Conservation (phyloP, 2,329 filamentous ascomycete genomes). For the Colletotrichum somersetense region DNA sequence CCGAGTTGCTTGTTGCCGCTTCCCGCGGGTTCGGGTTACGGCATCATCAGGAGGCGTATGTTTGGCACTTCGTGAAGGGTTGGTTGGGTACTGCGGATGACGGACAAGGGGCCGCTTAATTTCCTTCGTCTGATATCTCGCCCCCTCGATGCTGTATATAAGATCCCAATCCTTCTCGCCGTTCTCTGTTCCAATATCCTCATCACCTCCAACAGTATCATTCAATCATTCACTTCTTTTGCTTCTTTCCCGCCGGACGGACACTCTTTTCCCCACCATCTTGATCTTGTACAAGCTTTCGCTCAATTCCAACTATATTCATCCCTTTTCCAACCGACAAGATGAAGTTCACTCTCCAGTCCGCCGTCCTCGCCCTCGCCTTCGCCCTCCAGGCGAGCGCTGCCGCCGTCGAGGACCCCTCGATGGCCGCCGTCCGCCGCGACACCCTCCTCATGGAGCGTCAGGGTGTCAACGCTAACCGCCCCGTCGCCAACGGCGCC, state of each 20-base stretch:
- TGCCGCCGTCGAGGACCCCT: slow-evolving; percentile 42
- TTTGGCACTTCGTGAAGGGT: slow-evolving; percentile 25
- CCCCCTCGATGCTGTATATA: slow-evolving; percentile 14
- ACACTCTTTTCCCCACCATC: slow-evolving; percentile 25
- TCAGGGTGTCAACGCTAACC: slow-evolving; percentile 52
- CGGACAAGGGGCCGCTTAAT: background rate
- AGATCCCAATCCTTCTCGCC: background rate
- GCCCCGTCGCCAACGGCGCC: slow-evolving; percentile 50
- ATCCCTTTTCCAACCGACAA: slow-evolving; percentile 34
- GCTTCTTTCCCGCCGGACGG: slow-evolving; percentile 39
- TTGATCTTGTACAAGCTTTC: background rate
- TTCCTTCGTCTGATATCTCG: background rate
- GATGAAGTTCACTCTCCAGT: slow-evolving; percentile 48
- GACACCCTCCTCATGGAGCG: slow-evolving; percentile 44
- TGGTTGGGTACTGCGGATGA: background rate
- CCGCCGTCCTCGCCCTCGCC: slow-evolving; percentile 46
- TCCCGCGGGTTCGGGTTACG: background rate
- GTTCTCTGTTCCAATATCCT: background rate
- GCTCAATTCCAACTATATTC: slow-evolving; percentile 11
- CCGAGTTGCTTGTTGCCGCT: background rate
- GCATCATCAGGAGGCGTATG: slow-evolving; percentile 4
- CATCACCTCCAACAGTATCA: slow-evolving; percentile 5
- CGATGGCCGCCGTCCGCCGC: slow-evolving; percentile 44
- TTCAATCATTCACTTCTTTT: slow-evolving; percentile 34
- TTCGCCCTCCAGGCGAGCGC: slow-evolving; percentile 44